These are phyloP conservation scores for Nemania abortiva DNA, from an alignment of 2,329 filamentous ascomycete species.

Conservation along the genomic window DNA sequence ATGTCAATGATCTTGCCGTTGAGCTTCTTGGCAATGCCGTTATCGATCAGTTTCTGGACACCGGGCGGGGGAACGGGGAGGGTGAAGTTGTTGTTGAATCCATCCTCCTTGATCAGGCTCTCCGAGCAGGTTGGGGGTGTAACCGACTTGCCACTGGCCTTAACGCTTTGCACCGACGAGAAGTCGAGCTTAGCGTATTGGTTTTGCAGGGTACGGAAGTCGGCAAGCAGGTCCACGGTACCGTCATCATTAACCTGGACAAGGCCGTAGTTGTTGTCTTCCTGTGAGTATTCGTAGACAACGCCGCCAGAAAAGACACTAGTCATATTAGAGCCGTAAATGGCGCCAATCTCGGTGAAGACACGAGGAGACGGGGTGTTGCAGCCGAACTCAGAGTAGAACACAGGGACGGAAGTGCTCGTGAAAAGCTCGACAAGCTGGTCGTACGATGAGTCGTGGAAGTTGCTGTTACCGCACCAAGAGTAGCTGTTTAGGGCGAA, in stretches of 20 bases:
- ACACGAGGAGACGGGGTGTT: slow-evolving; percentile 77
- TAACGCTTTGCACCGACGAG: slow-evolving; percentile 71
- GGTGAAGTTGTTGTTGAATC: slow-evolving; percentile 84
- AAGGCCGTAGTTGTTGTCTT: slow-evolving; percentile 74
- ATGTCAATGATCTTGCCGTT: slow-evolving; percentile 77
- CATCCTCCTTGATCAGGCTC: slow-evolving; percentile 73
- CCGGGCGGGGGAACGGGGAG: slow-evolving; percentile 77
- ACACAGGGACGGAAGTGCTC: slow-evolving; percentile 76
- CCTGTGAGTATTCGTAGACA: slow-evolving; percentile 84
- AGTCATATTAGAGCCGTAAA: slow-evolving; percentile 79
- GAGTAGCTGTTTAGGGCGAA: slow-evolving; percentile 85
- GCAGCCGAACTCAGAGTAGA: slow-evolving; percentile 87
- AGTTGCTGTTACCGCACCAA: slow-evolving; percentile 76
- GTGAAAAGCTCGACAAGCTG: slow-evolving; percentile 74
- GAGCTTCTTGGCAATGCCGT: slow-evolving; percentile 76
- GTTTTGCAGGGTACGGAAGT: slow-evolving; percentile 79
- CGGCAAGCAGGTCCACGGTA: slow-evolving; percentile 68
- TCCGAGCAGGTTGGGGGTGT: slow-evolving; percentile 72
- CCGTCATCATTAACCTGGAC: slow-evolving; percentile 71
- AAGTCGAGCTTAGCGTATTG: slow-evolving; percentile 84
- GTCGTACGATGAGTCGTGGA: slow-evolving; percentile 72
- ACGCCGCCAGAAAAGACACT: slow-evolving; percentile 78
- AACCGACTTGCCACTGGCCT: slow-evolving; percentile 65
- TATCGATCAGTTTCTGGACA: slow-evolving; percentile 78
- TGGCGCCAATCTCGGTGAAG: slow-evolving; percentile 79